phyloP scores from a whole-genome alignment of 257 asterid genomes.

The Solanum boliviense region DNA sequence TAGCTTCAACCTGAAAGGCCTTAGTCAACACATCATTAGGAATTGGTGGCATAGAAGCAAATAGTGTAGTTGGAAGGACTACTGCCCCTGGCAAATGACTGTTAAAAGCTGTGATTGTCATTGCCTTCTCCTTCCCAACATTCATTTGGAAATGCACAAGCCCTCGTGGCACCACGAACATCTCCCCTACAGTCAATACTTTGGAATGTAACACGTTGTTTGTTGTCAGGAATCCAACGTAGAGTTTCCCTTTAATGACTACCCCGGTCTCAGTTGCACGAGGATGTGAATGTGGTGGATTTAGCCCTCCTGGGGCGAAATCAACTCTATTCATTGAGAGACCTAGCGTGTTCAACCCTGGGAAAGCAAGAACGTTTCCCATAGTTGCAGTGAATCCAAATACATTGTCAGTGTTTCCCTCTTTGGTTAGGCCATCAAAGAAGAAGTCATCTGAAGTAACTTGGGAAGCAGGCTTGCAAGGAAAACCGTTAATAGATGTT shows the following conservation, averaged over 20 bases:
- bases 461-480: slow-evolving; percentile 35
- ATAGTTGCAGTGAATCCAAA: slow-evolving; percentile 2
- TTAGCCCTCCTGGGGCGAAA: slow-evolving; percentile 29
- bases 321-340: slow-evolving; percentile 50
- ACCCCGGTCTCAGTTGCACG: slow-evolving; percentile 45
- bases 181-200: slow-evolving; percentile 24
- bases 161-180: slow-evolving; percentile 55
- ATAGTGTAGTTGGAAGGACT: slow-evolving; percentile 18
- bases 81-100: slow-evolving; percentile 48
- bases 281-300: slow-evolving; percentile 56
- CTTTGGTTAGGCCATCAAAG: slow-evolving; percentile 29
- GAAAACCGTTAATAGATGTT: slow-evolving; percentile 30
- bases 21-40: slow-evolving; percentile 38
- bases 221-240: slow-evolving; percentile 38
- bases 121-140: slow-evolving; percentile 35
- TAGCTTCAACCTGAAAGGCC: slow-evolving; percentile 31
- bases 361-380: slow-evolving; percentile 38
- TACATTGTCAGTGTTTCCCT: slow-evolving; percentile 18
- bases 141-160: slow-evolving; percentile 51
- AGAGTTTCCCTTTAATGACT: slow-evolving; percentile 31
- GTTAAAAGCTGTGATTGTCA: slow-evolving; percentile 39
- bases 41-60: slow-evolving; percentile 39
- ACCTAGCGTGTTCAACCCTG: slow-evolving; percentile 52
- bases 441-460: slow-evolving; percentile 47
- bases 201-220: slow-evolving; percentile 23